phyloP scores from a whole-genome alignment of 306 rosid genomes.

The Castanospermum australe region DNA sequence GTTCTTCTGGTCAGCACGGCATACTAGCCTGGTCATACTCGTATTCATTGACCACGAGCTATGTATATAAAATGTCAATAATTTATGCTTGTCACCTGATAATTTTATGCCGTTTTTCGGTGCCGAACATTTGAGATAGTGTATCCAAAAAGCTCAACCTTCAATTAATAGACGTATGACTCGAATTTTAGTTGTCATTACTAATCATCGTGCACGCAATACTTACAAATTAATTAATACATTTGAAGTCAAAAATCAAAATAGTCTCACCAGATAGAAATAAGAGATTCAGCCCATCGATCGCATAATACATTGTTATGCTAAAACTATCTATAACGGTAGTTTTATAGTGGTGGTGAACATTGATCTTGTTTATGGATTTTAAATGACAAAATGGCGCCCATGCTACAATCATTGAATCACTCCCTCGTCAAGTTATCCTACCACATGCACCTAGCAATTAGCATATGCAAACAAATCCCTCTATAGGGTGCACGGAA shows the following conservation, averaged over 20 bases:
- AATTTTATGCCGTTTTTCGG: neutral
- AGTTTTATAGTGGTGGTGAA: neutral
- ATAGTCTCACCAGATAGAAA: neutral
- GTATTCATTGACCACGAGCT: neutral
- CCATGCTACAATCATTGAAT: neutral
- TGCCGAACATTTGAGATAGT: neutral
- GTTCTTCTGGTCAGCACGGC: slow-evolving; percentile 38
- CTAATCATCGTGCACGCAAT: neutral
- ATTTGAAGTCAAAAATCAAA: neutral
- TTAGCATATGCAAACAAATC: neutral
- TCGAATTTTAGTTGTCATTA: neutral
- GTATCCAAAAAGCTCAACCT: neutral
- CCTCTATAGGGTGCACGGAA: neutral
- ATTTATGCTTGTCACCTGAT: neutral
- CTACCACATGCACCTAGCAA: neutral
- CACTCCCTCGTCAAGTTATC: neutral
- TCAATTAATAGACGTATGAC: neutral
- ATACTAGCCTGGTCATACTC: slow-evolving; percentile 2
- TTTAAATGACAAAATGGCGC: neutral
- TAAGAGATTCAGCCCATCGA: neutral
- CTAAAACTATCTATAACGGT: neutral
- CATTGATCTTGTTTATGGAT: neutral
- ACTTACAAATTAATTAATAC: neutral
- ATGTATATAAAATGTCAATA: neutral
- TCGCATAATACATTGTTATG: neutral